Evolutionary conservation across 208 protist genomes (phyloP).

Genomic region (Leishmania tropica): DNA sequence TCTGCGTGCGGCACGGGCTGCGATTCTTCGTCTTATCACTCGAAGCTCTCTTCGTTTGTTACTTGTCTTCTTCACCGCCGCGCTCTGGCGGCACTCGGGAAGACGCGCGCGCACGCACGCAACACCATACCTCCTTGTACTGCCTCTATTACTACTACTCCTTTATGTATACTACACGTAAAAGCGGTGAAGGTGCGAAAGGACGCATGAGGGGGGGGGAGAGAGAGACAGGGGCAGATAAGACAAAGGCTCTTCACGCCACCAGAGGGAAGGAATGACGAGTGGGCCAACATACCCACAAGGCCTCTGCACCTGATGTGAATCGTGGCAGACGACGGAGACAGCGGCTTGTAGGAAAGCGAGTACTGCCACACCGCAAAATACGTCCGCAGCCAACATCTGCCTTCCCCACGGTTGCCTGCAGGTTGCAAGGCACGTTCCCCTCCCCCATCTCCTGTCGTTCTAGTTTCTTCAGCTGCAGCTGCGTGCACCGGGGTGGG

Average conservation of each 20-base stretch:
- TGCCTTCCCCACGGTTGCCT: background rate
- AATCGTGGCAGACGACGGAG: background rate
- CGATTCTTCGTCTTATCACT: background rate
- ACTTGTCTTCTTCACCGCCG: background rate
- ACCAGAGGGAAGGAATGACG: background rate
- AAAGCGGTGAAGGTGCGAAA: background rate
- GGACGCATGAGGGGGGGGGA: background rate
- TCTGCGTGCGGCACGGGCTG: background rate
- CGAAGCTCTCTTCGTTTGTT: background rate
- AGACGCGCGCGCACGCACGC: background rate
- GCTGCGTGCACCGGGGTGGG: background rate
- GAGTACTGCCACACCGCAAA: background rate
- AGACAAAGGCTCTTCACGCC: background rate
- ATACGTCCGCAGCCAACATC: background rate
- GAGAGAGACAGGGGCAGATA: background rate
- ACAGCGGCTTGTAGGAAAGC: background rate
- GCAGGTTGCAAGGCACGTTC: background rate
- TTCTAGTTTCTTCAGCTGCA: background rate
- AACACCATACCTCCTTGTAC: too few relatives aligned
- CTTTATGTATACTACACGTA: background rate
- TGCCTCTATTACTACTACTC: too few relatives aligned
- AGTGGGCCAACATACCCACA: background rate
- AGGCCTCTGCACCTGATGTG: background rate
- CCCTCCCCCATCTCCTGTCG: background rate
- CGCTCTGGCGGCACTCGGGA: background rate